Evolutionary conservation across 306 rosid species (phyloP), one percentile per base, ranked within the genome.

Genomic region (Chamaecrista fasciculata): DNA sequence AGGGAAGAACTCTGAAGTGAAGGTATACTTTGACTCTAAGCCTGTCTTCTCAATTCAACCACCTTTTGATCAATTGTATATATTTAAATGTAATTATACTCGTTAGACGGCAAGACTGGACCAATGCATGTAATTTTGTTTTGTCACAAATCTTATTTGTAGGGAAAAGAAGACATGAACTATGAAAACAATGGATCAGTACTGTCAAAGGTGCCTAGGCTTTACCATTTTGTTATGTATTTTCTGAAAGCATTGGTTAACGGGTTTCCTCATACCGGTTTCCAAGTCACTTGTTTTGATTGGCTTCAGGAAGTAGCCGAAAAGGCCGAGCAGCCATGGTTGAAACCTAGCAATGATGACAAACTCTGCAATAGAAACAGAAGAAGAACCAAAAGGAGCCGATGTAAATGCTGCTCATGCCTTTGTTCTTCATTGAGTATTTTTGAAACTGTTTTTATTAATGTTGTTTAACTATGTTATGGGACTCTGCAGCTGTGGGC

Each of bases 401-500:
- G 56, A 83, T 90, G 97, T 88, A 90, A 77, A 67, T 49, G 64
- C 65, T 2, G 7, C 71, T 62, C 36, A 33, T 43, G 78, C 70
- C 31, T 49, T 23, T 36, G 49, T 69, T 73, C 42, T 63, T 48
- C 62, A 39, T 16, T 60, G 51, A 62, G 19, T 60, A 9, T 11
- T 59, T 33, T 0, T 49, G 5, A 24, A 15, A 48, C 33, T 50
- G 3, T 21, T 0, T 39, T 6, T n/a, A 58, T 15, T 21, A 19
- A 18, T 47, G 5, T 7, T 68, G 69, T 44, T 21, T 58, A 39
- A 62, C 26, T 11, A 16, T 60, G 57, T 49, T 44, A 33, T 53
- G 61, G n/a, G 44, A 62, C 75, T 73, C 58, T 75, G 77, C 91
- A 84, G 98, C 98, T 2, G 58, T 64, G 67, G 84, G 89, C 25